phyloP scores from a whole-genome alignment of 179 eudicot species.

The Camellia oleifera region DNA sequence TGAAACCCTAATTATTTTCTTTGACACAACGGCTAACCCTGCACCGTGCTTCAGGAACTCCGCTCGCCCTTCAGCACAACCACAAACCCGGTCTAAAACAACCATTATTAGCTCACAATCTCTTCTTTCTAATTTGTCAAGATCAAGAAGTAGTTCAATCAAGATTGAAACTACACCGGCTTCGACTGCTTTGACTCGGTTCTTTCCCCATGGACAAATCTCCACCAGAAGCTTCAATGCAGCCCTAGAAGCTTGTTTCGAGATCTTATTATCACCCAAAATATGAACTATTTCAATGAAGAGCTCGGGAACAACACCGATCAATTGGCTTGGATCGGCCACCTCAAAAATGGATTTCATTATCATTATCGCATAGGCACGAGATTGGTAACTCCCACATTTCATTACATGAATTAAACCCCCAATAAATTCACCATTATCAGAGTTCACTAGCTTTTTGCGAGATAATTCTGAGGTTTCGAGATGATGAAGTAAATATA shows the following conservation, averaged over 20 bases:
- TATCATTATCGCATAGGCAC: constrained; percentile 32
- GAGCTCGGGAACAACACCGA: constrained; percentile 19
- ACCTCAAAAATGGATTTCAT: constrained; percentile 30
- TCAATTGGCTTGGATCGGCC: constrained; percentile 29
- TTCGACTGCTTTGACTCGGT: constrained; percentile 43
- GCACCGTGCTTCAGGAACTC: constrained; percentile 48
- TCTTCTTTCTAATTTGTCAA: constrained; percentile 33
- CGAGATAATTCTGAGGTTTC: constrained; percentile 23
- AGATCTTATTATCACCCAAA: constrained; percentile 38
- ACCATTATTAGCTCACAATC: constrained; percentile 39
- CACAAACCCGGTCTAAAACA: constrained; percentile 41
- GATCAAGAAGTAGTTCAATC: constrained; percentile 36
- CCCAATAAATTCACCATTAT: constrained; percentile 19
- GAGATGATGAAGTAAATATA: constrained; percentile 33
- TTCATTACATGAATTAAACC: constrained; percentile 31
- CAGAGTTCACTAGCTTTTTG: constrained; percentile 17
- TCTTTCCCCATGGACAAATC: constrained; percentile 52
- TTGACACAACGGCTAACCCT: constrained; percentile 58
- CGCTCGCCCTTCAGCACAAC: constrained; percentile 64
- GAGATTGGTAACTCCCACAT: constrained; percentile 27
- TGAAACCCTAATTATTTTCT: constrained; percentile 62
- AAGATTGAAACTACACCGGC: constrained; percentile 41
- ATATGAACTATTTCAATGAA: constrained; percentile 34
- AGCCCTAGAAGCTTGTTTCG: constrained; percentile 35
- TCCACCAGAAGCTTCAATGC: constrained; percentile 39